Evolutionary conservation across 2,329 filamentous ascomycete genomes (phyloP).

Genomic region (Aspergillus niger): DNA sequence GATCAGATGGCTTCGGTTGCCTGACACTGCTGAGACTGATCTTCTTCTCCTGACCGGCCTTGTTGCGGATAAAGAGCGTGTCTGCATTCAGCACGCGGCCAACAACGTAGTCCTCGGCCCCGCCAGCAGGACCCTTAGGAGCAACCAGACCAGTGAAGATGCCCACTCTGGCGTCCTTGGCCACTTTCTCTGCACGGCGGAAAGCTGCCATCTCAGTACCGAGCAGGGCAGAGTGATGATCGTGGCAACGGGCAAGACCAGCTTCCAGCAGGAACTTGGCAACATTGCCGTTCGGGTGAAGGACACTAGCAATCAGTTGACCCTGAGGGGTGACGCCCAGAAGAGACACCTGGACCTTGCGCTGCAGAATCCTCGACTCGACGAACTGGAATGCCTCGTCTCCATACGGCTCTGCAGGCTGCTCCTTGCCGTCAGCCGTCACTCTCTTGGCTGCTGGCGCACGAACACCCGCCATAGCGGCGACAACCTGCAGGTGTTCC

Average conservation of each 20-base stretch:
- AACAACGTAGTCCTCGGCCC: constrained; percentile 77
- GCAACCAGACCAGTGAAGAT: constrained; percentile 80
- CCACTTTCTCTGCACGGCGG: constrained; percentile 81
- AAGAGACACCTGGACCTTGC: constrained; percentile 78
- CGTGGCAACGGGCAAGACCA: constrained; percentile 87
- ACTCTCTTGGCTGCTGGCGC: constrained; percentile 86
- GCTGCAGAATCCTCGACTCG: constrained; percentile 81
- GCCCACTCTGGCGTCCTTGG: constrained; percentile 74
- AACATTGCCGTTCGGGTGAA: constrained; percentile 90
- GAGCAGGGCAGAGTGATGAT: constrained; percentile 92
- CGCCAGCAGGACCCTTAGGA: constrained; percentile 60
- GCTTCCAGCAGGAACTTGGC: constrained; percentile 86
- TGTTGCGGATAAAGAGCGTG: constrained; percentile 82
- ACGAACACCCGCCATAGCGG: constrained; percentile 84
- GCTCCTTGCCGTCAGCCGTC: constrained; percentile 75
- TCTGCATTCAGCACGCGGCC: constrained; percentile 85
- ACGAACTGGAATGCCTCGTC: constrained; percentile 88
- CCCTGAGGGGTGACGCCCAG: constrained; percentile 87
- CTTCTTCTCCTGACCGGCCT: constrained; percentile 81
- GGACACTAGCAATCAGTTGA: constrained; percentile 82
- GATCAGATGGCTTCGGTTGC: constrained; percentile 85
- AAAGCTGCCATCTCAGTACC: constrained; percentile 84
- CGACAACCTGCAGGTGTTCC: constrained; percentile 85
- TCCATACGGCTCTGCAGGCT: constrained; percentile 84
- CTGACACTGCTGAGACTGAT: constrained; percentile 91